Base-by-base conservation (phyloP, 75 land plant species). In the Gnetum montanum region DNA sequence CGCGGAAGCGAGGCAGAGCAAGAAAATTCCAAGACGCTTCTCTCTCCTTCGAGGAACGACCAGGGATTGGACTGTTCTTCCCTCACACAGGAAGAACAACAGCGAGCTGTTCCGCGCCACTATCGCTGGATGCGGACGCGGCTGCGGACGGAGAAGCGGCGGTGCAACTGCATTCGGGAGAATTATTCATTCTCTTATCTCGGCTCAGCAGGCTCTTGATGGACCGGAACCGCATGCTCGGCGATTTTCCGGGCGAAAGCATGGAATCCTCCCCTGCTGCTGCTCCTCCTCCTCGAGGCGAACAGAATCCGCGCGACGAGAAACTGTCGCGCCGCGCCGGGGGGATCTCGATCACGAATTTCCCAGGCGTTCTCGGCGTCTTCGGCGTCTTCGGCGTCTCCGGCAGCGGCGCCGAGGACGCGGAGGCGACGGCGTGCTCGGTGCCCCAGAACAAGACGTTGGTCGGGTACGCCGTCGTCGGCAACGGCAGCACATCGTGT, bases 321-420 rank as follows among this genome's bases (percentile, higher is more conserved):
- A 53, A 53, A 19, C 12, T 20, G 7, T 34, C 55, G 0, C 23
- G 1, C 22, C 37, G 31, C 22, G 36, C 16, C 43, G 43, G 12
- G 22, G 50, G 50, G 7, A 53, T 53, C 6, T 53, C 55, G 12
- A 53, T 31, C 6, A 34, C 34, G 13, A 53, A 31, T 53, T 19
- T 31, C 0, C 10, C 24, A 13, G 34, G 1, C 0, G 35, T 6
- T 20, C 12, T 34, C 0, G 24, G 1, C 20, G 36, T 19, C 13
- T 6, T 41, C 1, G 55, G 12, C 4, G 23, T 20, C 1, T 20
- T 22, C n/a, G 19, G 34, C 16, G 3, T 0, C 16, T 41, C 43
- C 5, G 18, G 4, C 16, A 1, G 0, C 8, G 0, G 20, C 8
- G 28, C 2, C 20, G 10, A 31, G 3, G 37, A n/a, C 54, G 19